phyloP scores from a whole-genome alignment of 441 rosid species.

The Hura crepitans region DNA sequence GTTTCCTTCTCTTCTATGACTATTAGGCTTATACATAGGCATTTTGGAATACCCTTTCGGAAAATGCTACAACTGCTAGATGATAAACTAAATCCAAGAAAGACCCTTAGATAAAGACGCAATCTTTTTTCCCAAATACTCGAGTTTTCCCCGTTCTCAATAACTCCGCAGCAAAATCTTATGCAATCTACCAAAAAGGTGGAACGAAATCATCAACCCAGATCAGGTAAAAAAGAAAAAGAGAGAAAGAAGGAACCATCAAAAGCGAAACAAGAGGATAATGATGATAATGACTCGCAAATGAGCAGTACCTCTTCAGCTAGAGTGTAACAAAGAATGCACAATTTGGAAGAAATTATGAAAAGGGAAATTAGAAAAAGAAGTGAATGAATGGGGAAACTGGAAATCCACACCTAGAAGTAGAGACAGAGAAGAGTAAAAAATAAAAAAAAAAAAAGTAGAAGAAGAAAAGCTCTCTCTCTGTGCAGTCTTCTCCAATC shows the following conservation, averaged over 20 bases:
- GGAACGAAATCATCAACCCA: conserved; percentile 30
- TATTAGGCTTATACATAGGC: conserved; percentile 51
- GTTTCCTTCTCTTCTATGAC: not conserved
- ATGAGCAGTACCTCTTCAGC: not conserved
- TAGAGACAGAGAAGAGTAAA: not conserved
- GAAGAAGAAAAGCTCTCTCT: not conserved
- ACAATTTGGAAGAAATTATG: not conserved
- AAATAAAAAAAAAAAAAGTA: not conserved
- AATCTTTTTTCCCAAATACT: conserved; percentile 33
- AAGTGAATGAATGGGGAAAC: not conserved
- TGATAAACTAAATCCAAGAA: conserved; percentile 10
- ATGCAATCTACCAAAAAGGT: conserved; percentile 31
- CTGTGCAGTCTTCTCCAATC: not conserved
- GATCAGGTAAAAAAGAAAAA: conserved; percentile 23
- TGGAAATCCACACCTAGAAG: not conserved
- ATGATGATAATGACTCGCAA: not conserved
- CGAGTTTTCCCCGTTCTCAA: conserved; percentile 26
- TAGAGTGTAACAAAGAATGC: not conserved
- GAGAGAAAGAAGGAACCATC: conserved; percentile 1
- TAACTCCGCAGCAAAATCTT: conserved; percentile 20
- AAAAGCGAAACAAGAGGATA: not conserved
- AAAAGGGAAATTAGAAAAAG: conserved; percentile 2
- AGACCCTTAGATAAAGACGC: conserved; percentile 15
- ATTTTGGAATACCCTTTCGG: conserved; percentile 28
- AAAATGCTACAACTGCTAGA: not conserved